phyloP scores from a whole-genome alignment of 306 rosid genomes.

The Sphenostylis stenocarpa region DNA sequence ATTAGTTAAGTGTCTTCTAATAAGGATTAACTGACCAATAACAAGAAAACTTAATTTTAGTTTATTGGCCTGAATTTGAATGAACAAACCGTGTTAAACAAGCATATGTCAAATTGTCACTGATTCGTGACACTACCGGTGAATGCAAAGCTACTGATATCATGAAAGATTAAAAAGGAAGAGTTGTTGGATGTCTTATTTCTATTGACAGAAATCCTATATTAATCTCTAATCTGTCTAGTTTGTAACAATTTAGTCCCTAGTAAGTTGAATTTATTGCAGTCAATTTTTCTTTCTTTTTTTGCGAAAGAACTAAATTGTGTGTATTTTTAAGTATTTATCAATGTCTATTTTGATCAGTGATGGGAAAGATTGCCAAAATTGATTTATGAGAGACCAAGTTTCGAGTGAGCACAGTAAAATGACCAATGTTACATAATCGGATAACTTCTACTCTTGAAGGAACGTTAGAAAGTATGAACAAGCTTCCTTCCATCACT shows the following conservation, averaged over 20 bases:
- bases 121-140: not conserved
- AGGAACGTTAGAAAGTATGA: not conserved
- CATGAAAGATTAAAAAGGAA: not conserved
- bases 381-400: not conserved
- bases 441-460: not conserved
- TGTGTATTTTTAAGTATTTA: not conserved
- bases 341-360: not conserved
- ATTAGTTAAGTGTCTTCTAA: too few relatives aligned
- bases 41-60: too few relatives aligned
- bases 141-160: not conserved
- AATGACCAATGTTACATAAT: too few relatives aligned
- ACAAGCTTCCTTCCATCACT: not conserved
- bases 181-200: not conserved
- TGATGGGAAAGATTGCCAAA: not conserved
- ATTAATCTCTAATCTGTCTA: not conserved
- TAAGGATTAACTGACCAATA: too few relatives aligned
- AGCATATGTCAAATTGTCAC: not conserved
- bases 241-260: not conserved
- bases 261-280: not conserved
- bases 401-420: not conserved
- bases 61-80: not conserved
- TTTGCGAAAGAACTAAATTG: not conserved
- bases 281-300: not conserved
- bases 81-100: not conserved
- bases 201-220: not conserved